Evolutionary conservation across 2,329 filamentous ascomycete species (phyloP).

Genomic region (Anthostomella pinea): DNA sequence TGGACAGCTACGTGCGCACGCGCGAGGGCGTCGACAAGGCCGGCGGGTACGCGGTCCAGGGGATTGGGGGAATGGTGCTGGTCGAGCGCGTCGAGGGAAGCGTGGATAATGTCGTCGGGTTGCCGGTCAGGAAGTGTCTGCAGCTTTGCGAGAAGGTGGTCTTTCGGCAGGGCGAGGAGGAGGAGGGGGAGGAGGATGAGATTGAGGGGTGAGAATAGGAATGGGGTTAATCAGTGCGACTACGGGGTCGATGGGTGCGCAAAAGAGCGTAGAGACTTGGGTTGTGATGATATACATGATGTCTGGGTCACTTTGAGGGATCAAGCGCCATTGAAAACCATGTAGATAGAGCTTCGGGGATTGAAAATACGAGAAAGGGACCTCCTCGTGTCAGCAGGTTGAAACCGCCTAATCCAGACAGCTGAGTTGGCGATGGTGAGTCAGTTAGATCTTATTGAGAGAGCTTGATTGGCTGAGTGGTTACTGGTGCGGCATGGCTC

Average conservation of each 20-base stretch:
- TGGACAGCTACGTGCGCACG: conserved; percentile 75
- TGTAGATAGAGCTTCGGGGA: too few species aligned
- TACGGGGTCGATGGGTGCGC: background rate
- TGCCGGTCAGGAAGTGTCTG: conserved; percentile 77
- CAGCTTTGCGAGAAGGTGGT: conserved; percentile 86
- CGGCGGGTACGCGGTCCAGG: conserved; percentile 92
- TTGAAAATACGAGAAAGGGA: too few species aligned
- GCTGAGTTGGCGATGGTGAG: too few species aligned
- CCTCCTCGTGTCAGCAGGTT: too few species aligned
- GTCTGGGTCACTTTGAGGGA: too few species aligned
- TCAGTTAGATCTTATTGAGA: too few species aligned
- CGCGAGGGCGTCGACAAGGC: conserved; percentile 95
- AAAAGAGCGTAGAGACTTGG: background rate
- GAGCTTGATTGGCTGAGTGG: too few species aligned
- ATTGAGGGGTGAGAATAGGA: conserved; percentile 16
- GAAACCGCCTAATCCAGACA: too few species aligned
- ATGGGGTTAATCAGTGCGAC: background rate
- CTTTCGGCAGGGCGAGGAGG: conserved; percentile 66
- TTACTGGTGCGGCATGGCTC: too few species aligned
- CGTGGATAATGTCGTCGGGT: conserved; percentile 90
- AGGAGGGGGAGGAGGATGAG: conserved; percentile 34
- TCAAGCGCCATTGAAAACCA: too few species aligned
- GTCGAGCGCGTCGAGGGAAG: conserved; percentile 86
- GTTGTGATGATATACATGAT: background rate
- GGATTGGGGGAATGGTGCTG: conserved; percentile 78